Percentiles rank a stretch among this genome's conserved stretches.
Conservation (phyloP, 768 basidiomycete species). For the Lactarius sp. region DNA sequence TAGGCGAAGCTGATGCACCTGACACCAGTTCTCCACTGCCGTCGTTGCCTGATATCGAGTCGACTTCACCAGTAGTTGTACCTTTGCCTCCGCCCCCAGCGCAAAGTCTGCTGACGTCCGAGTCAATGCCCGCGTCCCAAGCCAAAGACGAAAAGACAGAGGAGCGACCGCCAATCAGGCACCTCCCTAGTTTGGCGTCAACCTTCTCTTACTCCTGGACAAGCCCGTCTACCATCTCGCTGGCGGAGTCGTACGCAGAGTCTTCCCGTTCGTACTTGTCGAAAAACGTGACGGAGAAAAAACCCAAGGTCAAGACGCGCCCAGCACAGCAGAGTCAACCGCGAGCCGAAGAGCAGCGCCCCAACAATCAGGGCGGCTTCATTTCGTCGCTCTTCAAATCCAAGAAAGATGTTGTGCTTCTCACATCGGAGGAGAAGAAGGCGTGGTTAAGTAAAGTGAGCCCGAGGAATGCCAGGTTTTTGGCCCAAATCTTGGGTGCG, state of each 20-base stretch:
- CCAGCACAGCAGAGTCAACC: conserved; percentile 52
- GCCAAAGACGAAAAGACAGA: conserved; percentile 14
- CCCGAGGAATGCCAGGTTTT: conserved; percentile 24
- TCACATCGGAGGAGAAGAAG: conserved; percentile 23
- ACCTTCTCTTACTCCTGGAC: conserved; percentile 25
- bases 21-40: conserved; percentile 25
- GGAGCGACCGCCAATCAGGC: conserved; percentile 7
- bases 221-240: conserved; percentile 37
- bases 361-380: conserved; percentile 45
- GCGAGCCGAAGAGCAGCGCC: conserved; percentile 36
- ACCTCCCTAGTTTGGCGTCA: conserved; percentile 24
- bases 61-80: conserved; percentile 2
- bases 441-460: conserved; percentile 23
- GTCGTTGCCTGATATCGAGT: conserved; percentile 22
- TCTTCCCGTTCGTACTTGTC: conserved; percentile 65
- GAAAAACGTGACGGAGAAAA: conserved; percentile 42
- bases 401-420: conserved; percentile 32
- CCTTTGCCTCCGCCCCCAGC: not conserved
- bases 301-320: conserved; percentile 68
- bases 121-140: not conserved
- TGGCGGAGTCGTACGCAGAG: conserved; percentile 50
- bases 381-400: conserved; percentile 45
- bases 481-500: conserved; percentile 27
- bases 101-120: not conserved
- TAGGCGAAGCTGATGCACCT: conserved; percentile 23